Evolutionary conservation across 2,329 filamentous ascomycete species (phyloP), one percentile per base, ranked within the genome.

Genomic region (Monilinia laxa): DNA sequence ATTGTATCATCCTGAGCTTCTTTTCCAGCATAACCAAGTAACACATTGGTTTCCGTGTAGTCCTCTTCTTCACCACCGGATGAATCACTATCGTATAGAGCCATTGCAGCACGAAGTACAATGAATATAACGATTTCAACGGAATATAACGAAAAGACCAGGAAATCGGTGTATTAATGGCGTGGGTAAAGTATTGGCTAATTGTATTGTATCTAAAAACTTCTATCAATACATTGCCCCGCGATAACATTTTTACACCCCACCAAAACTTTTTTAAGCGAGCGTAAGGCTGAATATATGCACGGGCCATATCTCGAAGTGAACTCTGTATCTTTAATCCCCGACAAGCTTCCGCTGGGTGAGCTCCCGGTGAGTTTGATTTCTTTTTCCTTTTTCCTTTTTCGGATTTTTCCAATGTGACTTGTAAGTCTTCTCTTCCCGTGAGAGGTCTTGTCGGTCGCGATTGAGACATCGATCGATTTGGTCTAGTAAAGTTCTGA

Each of bases 21-120:
- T 76, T 88, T 87, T 1, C 91, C 90, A 3, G 92, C 91, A 77
- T 96, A 99, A 5, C 95, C 95, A 16, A 99, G 84, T 1, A 97
- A 85, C 2, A 97, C 93, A 71, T 90, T 92, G 9, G 95, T 98
- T 77, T 92, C 89, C 23, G 88, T 90, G 69, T 87, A 92, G 57
- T 87, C 84, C 7, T 86, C 85, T 18, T 87, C 84, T 66, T 87
- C 88, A 54, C 86, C 90, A 49, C 82, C 80, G 0, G 91, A 94
- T 1, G 89, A 92, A 74, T 97, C 93, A 76, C 91, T 96, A 73
- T 97, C 92, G 80, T 96, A 96, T 20, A 87, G 83, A 67, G 89
- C 83, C 90, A 93, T 93, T 20, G 7, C 38, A 20, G 14, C 4
- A 59, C 2, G 20, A 45, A 4, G 20, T 14, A n/a, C 25, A 18